Percentiles rank a stretch among this genome's conserved stretches.
phyloP scores from a whole-genome alignment of 345 rosid genomes.

The Geranium brycei region DNA sequence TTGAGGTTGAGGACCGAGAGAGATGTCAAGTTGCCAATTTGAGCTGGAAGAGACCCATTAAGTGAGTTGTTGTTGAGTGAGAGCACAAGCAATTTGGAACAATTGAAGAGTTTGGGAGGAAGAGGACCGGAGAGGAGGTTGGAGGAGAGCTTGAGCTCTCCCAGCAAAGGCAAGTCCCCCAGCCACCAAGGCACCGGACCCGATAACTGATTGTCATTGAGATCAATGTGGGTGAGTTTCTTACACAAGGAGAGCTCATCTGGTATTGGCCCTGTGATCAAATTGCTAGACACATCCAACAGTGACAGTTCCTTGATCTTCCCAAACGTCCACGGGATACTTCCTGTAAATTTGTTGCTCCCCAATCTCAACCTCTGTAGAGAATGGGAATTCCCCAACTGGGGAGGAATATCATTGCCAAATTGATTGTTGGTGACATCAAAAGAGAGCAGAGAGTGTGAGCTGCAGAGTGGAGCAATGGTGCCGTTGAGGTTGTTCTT shows the following conservation, averaged over 20 bases:
- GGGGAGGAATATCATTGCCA: conserved; percentile 49
- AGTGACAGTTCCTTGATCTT: conserved; percentile 48
- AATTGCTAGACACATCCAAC: conserved; percentile 63
- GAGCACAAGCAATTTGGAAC: conserved; percentile 56
- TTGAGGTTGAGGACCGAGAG: conserved; percentile 57
- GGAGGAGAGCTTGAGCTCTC: conserved; percentile 72
- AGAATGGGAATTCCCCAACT: conserved; percentile 58
- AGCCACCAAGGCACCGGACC: conserved; percentile 69
- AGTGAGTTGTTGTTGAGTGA: conserved; percentile 54
- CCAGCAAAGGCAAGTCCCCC: conserved; percentile 47
- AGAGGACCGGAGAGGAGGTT: conserved; percentile 53
- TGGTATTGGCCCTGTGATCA: conserved; percentile 58
- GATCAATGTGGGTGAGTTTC: conserved; percentile 68
- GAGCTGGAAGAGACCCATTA: conserved; percentile 47
- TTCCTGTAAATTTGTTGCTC: conserved; percentile 55
- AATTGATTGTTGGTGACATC: conserved; percentile 70
- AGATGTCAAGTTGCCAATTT: conserved; percentile 45
- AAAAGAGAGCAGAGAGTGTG: conserved; percentile 56
- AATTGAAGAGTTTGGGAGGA: conserved; percentile 54
- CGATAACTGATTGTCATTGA: conserved; percentile 63
- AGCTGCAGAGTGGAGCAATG: conserved; percentile 49
- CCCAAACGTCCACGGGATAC: conserved; percentile 71
- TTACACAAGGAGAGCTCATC: conserved; percentile 54
- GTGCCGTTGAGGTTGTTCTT: conserved; percentile 62
- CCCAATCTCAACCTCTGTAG: conserved; percentile 84